A percentile compares a stretch with the other conserved stretches of the same genome.
Conservation (phyloP, 352 stramenopile species). For the Phytophthora citricola region DNA sequence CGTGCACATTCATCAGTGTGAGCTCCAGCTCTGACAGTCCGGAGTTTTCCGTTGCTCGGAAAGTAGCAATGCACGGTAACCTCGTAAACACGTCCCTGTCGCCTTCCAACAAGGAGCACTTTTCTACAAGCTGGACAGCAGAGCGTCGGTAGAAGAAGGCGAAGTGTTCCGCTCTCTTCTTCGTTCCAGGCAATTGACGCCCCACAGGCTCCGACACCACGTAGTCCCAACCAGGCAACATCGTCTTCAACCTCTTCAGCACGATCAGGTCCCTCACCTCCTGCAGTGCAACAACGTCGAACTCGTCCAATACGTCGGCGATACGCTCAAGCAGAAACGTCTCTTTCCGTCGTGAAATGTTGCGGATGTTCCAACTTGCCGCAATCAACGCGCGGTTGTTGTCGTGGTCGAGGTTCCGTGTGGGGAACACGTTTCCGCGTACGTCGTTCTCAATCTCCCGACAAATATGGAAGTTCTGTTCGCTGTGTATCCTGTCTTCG, state of each 20-base stretch:
- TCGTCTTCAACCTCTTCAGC: slow-evolving; percentile 59
- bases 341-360: slow-evolving; percentile 61
- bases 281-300: slow-evolving; percentile 75
- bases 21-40: slow-evolving; percentile 38
- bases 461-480: slow-evolving; percentile 39
- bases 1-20: slow-evolving; percentile 58
- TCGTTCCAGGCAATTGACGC: slow-evolving; percentile 19
- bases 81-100: slow-evolving; percentile 34
- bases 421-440: slow-evolving; percentile 43
- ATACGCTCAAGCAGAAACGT: slow-evolving; percentile 52
- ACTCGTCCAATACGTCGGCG: slow-evolving; percentile 52
- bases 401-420: not conserved
- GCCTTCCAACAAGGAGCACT: slow-evolving; percentile 28
- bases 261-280: slow-evolving; percentile 72
- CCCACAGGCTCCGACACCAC: slow-evolving; percentile 55
- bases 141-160: slow-evolving; percentile 62
- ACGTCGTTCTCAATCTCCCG: slow-evolving; percentile 43
- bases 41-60: slow-evolving; percentile 27
- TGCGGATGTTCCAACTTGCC: slow-evolving; percentile 81
- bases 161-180: slow-evolving; percentile 53
- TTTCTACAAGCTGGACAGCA: slow-evolving; percentile 33
- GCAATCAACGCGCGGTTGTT: slow-evolving; percentile 44
- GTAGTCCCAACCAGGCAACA: slow-evolving; percentile 68
- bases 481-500: not conserved
- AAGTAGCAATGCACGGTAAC: slow-evolving; percentile 55